Evolutionary conservation across 306 rosid species (phyloP).

Genomic region (Acacia crassicarpa): DNA sequence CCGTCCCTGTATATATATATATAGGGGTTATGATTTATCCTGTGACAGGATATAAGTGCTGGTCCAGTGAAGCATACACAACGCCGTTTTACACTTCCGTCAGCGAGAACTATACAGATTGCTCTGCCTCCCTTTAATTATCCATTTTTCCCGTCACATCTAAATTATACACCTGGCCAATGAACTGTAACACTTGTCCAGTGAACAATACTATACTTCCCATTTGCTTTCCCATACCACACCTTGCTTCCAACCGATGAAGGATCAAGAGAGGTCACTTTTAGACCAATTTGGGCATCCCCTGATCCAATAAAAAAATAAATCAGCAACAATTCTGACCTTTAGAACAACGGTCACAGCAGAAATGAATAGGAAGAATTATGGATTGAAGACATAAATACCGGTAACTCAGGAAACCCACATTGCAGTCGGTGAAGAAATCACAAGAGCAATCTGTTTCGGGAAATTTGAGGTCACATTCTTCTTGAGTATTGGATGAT

Average conservation of each 20-base stretch:
- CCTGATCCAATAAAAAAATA: constrained; percentile 52
- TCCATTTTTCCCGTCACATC: no score
- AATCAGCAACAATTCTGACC: constrained; percentile 6
- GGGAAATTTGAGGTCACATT: constrained; percentile 73
- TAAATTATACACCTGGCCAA: no score
- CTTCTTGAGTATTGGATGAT: constrained; percentile 74
- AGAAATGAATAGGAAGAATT: neutral
- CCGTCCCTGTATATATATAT: no score
- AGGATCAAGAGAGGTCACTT: constrained; percentile 73
- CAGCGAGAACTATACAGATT: no score
- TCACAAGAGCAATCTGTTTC: constrained; percentile 80
- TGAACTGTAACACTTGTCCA: no score
- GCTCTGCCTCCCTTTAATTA: no score
- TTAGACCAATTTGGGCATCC: constrained; percentile 74
- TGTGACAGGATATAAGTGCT: no score
- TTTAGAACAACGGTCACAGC: neutral
- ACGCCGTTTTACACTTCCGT: no score
- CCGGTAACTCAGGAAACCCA: constrained; percentile 96
- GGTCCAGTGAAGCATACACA: no score
- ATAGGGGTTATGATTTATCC: no score
- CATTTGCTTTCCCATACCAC: constrained; percentile 77
- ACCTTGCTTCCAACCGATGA: constrained; percentile 67
- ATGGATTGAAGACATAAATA: constrained; percentile 34
- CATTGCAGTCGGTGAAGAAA: constrained; percentile 78
- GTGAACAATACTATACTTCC: constrained; percentile 42